These are phyloP conservation scores for Epichloe amarillans DNA, from an alignment of 2,329 filamentous ascomycete genomes.

Conservation along the genomic window DNA sequence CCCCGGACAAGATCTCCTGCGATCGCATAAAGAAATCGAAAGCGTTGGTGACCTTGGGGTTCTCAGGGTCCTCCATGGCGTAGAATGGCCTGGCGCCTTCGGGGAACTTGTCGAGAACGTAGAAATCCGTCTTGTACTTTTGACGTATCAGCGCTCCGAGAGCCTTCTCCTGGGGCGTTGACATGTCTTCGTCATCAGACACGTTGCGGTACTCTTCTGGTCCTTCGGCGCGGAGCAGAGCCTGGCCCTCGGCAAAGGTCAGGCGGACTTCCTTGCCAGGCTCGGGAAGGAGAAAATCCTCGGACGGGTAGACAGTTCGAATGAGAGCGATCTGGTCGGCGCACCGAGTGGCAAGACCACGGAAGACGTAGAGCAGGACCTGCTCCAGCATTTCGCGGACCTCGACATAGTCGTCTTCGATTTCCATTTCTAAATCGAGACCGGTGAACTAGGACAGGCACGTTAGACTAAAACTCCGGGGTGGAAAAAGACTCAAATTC, in stretches of 20 bases:
- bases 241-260: conserved; percentile 65
- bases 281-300: conserved; percentile 63
- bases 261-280: conserved; percentile 62
- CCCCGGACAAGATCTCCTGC: conserved; percentile 90
- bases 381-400: conserved; percentile 59
- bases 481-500: background rate
- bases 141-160: conserved; percentile 73
- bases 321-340: conserved; percentile 60
- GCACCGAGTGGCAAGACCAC: conserved; percentile 40
- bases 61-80: conserved; percentile 39
- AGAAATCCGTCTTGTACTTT: conserved; percentile 93
- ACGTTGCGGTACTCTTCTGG: conserved; percentile 54
- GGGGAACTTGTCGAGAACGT: conserved; percentile 93
- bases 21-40: conserved; percentile 84
- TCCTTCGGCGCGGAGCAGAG: conserved; percentile 63
- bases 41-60: conserved; percentile 40
- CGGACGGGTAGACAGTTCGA: conserved; percentile 61
- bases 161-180: conserved; percentile 73
- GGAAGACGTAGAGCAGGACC: conserved; percentile 68
- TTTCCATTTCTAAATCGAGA: conserved; percentile 84
- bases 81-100: conserved; percentile 48
- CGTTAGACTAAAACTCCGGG: background rate
- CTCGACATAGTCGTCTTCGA: conserved; percentile 65
- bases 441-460: conserved; percentile 47
- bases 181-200: conserved; percentile 65